Percentiles rank a stretch among this genome's conserved stretches.
These are phyloP conservation scores for Termitomyces sp. DNA, from an alignment of 768 basidiomycete species.

Conservation along the genomic window DNA sequence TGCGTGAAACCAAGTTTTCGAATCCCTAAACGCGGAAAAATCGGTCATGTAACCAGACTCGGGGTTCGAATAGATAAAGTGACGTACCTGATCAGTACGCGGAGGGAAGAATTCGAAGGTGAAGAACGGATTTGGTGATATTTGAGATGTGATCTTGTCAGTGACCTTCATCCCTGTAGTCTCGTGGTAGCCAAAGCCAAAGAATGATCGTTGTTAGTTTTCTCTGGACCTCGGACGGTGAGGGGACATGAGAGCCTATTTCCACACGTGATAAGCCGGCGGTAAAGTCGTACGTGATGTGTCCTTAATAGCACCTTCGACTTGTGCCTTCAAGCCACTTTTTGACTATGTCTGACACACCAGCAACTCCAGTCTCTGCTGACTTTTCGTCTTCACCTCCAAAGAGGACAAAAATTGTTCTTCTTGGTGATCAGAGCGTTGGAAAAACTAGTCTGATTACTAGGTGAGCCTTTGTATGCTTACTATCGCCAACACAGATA, in stretches of 20 bases:
- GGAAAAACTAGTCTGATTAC: slow-evolving; percentile 99
- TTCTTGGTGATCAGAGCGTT: slow-evolving; percentile 95
- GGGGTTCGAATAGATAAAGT: not conserved
- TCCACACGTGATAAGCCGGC: slow-evolving; percentile 11
- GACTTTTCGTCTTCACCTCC: slow-evolving; percentile 87
- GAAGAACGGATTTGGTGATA: slow-evolving; percentile 62
- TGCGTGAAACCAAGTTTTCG: slow-evolving; percentile 84
- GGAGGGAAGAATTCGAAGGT: slow-evolving; percentile 98
- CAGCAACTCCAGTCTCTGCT: slow-evolving; percentile 65
- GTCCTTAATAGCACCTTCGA: slow-evolving; percentile 1
- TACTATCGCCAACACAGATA: slow-evolving; percentile 3
- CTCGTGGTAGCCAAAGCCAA: not conserved
- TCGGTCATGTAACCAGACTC: not conserved
- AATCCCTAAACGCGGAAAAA: slow-evolving; percentile 56
- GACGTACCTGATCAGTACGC: slow-evolving; percentile 74
- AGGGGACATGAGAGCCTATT: slow-evolving; percentile 2
- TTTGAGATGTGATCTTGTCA: slow-evolving; percentile 53
- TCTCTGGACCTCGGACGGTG: not conserved
- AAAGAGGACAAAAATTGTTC: slow-evolving; percentile 94
- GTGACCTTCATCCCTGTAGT: slow-evolving; percentile 58
- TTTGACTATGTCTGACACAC: slow-evolving; percentile 35
- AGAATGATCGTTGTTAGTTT: no score
- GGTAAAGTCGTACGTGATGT: slow-evolving; percentile 7
- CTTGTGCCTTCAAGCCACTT: not conserved
- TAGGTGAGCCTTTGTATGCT: slow-evolving; percentile 45